Base-by-base conservation (phyloP, 345 rosid species). In the Pistacia integerrima region DNA sequence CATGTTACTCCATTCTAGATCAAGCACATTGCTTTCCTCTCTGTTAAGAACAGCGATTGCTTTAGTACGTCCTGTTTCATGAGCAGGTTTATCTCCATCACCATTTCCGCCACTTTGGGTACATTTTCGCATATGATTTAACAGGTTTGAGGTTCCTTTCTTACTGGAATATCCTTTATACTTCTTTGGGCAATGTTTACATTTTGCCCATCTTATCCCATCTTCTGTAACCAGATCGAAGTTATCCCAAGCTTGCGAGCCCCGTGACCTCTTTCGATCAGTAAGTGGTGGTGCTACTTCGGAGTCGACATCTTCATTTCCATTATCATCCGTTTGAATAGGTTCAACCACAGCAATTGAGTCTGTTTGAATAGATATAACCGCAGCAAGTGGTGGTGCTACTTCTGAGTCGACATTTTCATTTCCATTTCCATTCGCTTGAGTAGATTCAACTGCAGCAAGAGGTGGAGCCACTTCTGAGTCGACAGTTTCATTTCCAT, bases 131-230 rank as follows among this genome's bases (percentile, higher is more conserved):
- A 28, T 14, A 25, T 36, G 14, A 10, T 46, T 61, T 46, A 41
- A 30, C 35, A 41, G 20, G 52, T 25, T 58, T 13, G 75, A 18
- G 56, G 75, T 72, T 59, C 54, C 75, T 13, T 30, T 72, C 41
- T 22, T 58, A 3, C 65, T 72, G 58, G 75, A 38, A 38, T 38
- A 72, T 13, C 56, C 54, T 7, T 10, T 11, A 22, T 56, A 72
- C 3, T 59, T 4, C 41, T 72, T 72, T 11, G 8, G 0, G 11
- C 76, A 72, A 28, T 44, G 44, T 22, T 60, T 46, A 48, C 76
- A 72, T 62, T 2, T 22, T 20, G 58, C 76, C 22, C 20, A 16
- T 46, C 11, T 22, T 48, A 38, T 72, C 22, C 76, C 67, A 72
- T 72, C 67, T 2, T 5, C n/a, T 36, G 7, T 63, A 14, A 11